Evolutionary conservation across 352 stramenopile species (phyloP), one percentile per base, ranked within the genome.

Genomic region (Pythium graminicola): DNA sequence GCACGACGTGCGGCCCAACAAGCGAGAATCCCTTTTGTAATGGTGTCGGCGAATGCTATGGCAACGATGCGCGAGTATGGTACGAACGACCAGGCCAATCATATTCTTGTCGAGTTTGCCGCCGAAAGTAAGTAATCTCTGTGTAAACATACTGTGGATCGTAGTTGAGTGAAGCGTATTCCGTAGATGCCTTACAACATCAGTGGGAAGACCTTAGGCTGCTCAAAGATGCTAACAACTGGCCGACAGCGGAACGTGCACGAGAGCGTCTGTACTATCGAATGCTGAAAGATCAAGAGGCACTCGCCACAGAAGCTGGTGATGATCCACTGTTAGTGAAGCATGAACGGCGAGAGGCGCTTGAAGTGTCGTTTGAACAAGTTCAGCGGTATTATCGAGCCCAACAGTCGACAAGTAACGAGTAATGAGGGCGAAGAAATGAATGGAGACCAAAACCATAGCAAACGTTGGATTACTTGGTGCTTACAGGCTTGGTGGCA

Each of bases 221-320:
- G 46, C 44, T 91, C 6, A n/a, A 65, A 13, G 61, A 85, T 11
- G 57, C 67, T 24, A 49, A 36, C 1, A 85, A 86, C 32, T 91
- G 77, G 76, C 80, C 77, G 8, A 51, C 54, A 40, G 67, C 59
- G 9, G 52, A 71, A 38, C 47, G 39, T n/a, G 65, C 54, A 16
- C 75, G 77, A 31, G 71, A 85, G 3, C 61, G 72, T 10, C 48
- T 89, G 32, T 80, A 83, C 57, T 72, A 89, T 50, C 73, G 80
- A 16, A 83, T 89, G 68, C 51, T 86, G n/a, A 85, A 86, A 38
- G 76, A 87, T 17, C 76, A 87, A 20, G 65, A 65, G 0, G 58
- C 62, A 0, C 42, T 80, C 7, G 41, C 65, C n/a, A 69, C 69
- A 20, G 65, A 80, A 27, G 69, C 76, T n/a, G 38, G 62, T 16